Evolutionary conservation across 2,329 filamentous ascomycete genomes (phyloP), one percentile per base, ranked within the genome.

Genomic region (Chaetothyriales sp.): DNA sequence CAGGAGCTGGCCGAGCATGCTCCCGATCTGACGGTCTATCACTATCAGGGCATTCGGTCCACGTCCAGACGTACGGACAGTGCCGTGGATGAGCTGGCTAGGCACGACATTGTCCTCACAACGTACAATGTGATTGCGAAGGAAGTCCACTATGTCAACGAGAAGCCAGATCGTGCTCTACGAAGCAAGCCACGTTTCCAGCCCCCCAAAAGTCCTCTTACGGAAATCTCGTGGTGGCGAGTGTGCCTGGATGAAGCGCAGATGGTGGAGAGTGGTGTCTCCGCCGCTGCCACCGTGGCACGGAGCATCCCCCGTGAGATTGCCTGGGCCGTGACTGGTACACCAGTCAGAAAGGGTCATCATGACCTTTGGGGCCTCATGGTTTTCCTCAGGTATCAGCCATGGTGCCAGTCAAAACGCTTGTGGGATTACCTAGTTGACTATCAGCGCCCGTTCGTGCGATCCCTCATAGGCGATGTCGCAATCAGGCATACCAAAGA

Each of bases 281-380:
- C 81, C 60, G 83, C 87, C 59, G 86, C 90, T 25, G 89, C 92
- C 1, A 79, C 76, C 46, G 81, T 95, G 13, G 89, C 89, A 37
- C 80, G 82, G 43, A 72, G 84, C 22, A 83, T 98, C 55, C 89
- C 90, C 45, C 78, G 92, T 25, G 69, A 86, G 57, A 89, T 95
- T 67, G 83, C 88, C 1, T 97, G 92, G 92, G 89, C 85, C 13
- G 82, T 98, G 43, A 90, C 88, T 0, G 92, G 88, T 44, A 98
- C 92, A 0, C 92, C 92, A 0, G 76, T 97, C 40, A 84, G 86
- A 58, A 86, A 88, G 58, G 78, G 88, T 56, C 77, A 90, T 29
- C 72, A 77, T 61, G 90, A 95, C 65, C 72, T 95, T 6, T 81
- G 82, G 58, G 90, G 90, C 0, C 72, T 97, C 4, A 67, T 97